Conservation (phyloP, 164 flowering plant species). For the Nymphaea thermarum region DNA sequence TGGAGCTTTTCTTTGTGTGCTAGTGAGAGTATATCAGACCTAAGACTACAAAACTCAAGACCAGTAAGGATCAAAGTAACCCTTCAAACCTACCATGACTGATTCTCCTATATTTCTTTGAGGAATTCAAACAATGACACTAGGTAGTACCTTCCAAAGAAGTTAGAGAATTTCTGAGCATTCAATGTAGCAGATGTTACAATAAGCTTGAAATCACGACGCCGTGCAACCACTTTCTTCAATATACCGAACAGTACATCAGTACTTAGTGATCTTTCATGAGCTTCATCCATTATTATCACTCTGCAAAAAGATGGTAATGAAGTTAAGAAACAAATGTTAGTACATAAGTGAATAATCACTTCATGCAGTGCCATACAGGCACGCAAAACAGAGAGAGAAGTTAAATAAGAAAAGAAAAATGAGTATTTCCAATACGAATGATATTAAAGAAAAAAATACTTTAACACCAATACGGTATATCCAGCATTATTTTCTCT, state of each 20-base stretch:
- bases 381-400: neutral
- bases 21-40: no score
- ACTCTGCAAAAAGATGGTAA: constrained; percentile 37
- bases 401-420: neutral
- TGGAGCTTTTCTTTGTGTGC: no score
- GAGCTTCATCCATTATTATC: constrained; percentile 97
- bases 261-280: constrained; percentile 89
- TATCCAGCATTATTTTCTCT: no score
- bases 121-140: neutral
- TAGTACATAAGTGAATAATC: no score
- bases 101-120: no score
- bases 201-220: constrained; percentile 96
- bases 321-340: neutral
- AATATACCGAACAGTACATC: constrained; percentile 95
- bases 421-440: no score
- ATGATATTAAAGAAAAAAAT: no score
- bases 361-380: no score
- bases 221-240: constrained; percentile 86
- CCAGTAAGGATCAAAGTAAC: no score
- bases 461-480: no score
- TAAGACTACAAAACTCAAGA: no score
- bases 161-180: constrained; percentile 87
- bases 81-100: no score
- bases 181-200: constrained; percentile 98
- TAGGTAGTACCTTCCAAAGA: constrained; percentile 75